phyloP scores from a whole-genome alignment of 345 rosid genomes.

The Melastoma malabathricum region DNA sequence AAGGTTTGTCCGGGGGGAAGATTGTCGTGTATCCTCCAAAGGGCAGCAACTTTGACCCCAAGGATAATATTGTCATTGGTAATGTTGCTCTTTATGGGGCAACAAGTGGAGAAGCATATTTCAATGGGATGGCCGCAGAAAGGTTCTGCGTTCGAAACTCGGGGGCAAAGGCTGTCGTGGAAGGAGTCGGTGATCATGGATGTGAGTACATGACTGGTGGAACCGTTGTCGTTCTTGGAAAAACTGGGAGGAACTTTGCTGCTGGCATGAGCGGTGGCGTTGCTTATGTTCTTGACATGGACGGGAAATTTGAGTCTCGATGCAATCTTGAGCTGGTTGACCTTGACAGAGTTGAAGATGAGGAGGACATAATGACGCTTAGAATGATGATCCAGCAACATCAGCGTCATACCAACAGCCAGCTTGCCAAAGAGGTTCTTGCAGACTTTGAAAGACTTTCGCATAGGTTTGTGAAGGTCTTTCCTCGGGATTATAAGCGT shows the following conservation, averaged over 20 bases:
- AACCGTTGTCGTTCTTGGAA: constrained; percentile 87
- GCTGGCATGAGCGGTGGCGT: constrained; percentile 99
- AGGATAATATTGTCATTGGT: constrained; percentile 90
- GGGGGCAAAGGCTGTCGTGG: constrained; percentile 96
- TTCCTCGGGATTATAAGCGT: constrained; percentile 96
- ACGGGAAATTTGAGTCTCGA: constrained; percentile 63
- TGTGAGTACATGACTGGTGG: constrained; percentile 99
- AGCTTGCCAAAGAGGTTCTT: constrained; percentile 73
- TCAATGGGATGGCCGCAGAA: constrained; percentile 99
- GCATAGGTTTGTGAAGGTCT: constrained; percentile 75
- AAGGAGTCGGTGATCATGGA: constrained; percentile 99
- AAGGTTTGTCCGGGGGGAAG: constrained; percentile 98
- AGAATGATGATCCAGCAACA: constrained; percentile 98
- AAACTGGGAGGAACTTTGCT: constrained; percentile 97
- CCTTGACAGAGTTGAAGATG: constrained; percentile 90
- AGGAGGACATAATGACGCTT: constrained; percentile 73
- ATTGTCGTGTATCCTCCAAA: constrained; percentile 86
- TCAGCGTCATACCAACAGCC: constrained; percentile 82
- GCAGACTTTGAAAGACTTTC: constrained; percentile 63
- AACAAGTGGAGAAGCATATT: constrained; percentile 80
- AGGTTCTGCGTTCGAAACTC: constrained; percentile 98
- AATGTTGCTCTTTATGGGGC: constrained; percentile 98
- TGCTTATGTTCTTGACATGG: constrained; percentile 84
- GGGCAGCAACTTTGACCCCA: constrained; percentile 84
- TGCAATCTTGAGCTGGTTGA: constrained; percentile 90